Evolutionary conservation across 1,284 basidiomycete genomes (phyloP).

Genomic region (Moesziomyces parantarcticus): DNA sequence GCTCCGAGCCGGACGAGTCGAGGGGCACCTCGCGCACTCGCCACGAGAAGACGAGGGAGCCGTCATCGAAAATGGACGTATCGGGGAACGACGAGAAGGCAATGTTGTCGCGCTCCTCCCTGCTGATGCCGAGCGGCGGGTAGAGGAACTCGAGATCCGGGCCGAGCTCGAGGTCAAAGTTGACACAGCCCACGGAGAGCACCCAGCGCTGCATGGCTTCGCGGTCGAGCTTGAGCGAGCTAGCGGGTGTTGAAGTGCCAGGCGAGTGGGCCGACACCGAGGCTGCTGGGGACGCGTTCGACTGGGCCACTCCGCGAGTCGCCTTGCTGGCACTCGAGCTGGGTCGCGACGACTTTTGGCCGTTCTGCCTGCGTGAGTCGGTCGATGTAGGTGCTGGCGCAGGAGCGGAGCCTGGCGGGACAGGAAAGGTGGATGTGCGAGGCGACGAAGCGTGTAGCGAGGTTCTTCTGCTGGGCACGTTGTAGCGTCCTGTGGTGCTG

Average conservation of each 20-base stretch:
- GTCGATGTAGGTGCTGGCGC: slow-evolving; percentile 5
- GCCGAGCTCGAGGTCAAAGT: slow-evolving; percentile 72
- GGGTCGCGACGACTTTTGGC: slow-evolving; percentile 10
- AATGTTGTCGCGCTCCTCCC: slow-evolving; percentile 81
- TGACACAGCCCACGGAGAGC: slow-evolving; percentile 64
- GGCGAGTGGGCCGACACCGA: not conserved
- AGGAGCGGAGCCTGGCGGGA: slow-evolving; percentile 1
- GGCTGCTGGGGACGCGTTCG: not conserved
- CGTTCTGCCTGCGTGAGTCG: not conserved
- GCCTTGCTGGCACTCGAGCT: slow-evolving; percentile 20
- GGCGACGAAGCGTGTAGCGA: slow-evolving; percentile 32
- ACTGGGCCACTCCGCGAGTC: not conserved
- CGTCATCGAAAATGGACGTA: slow-evolving; percentile 71
- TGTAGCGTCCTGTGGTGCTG: slow-evolving; percentile 10
- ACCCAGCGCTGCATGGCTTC: slow-evolving; percentile 66
- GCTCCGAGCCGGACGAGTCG: slow-evolving; percentile 41
- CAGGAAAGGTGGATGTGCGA: slow-evolving; percentile 4
- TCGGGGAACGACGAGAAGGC: slow-evolving; percentile 96
- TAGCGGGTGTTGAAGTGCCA: not conserved
- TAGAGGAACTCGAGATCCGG: slow-evolving; percentile 81
- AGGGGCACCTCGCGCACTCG: slow-evolving; percentile 64
- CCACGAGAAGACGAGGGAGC: slow-evolving; percentile 62
- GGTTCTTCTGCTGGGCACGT: slow-evolving; percentile 30
- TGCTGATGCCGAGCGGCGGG: slow-evolving; percentile 75
- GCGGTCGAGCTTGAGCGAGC: slow-evolving; percentile 32